Evolutionary conservation across 1,284 basidiomycete genomes (phyloP).

Genomic region (Filobasidium uniguttulatum): DNA sequence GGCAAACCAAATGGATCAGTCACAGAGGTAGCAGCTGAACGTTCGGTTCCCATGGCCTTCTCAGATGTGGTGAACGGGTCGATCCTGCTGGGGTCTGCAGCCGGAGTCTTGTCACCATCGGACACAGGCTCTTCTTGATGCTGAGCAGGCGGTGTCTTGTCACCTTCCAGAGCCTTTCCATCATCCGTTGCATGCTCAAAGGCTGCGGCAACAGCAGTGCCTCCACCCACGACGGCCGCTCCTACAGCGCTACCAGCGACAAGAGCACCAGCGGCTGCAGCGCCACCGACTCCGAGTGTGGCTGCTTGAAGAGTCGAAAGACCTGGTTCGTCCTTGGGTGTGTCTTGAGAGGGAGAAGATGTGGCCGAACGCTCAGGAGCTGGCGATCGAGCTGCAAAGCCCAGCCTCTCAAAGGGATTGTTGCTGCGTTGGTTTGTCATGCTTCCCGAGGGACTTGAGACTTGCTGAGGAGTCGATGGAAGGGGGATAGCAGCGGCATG

Average conservation of each 20-base stretch:
- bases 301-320: conserved; percentile 12
- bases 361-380: conserved; percentile 19
- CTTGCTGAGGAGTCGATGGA: conserved; percentile 51
- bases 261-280: conserved; percentile 13
- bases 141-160: not conserved
- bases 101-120: conserved; percentile 7
- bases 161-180: conserved; percentile 1
- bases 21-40: not conserved
- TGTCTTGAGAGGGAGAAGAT: conserved; percentile 3
- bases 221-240: conserved; percentile 22
- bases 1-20: conserved; percentile 49
- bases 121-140: conserved; percentile 4
- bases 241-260: conserved; percentile 12
- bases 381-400: conserved; percentile 17
- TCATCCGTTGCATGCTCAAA: conserved; percentile 18
- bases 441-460: conserved; percentile 36
- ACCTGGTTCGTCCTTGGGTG: conserved; percentile 1
- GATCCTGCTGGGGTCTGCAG: not conserved
- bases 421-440: conserved; percentile 45
- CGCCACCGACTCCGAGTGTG: conserved; percentile 13
- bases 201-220: conserved; percentile 24
- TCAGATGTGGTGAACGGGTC: conserved; percentile 13
- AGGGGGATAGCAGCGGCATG: conserved; percentile 53
- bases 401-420: conserved; percentile 82
- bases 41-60: not conserved